Percentiles rank a stretch among this genome's conserved stretches.
These are phyloP conservation scores for Micromonas pusilla DNA, from an alignment of 139 green algal species.

Conservation along the genomic window DNA sequence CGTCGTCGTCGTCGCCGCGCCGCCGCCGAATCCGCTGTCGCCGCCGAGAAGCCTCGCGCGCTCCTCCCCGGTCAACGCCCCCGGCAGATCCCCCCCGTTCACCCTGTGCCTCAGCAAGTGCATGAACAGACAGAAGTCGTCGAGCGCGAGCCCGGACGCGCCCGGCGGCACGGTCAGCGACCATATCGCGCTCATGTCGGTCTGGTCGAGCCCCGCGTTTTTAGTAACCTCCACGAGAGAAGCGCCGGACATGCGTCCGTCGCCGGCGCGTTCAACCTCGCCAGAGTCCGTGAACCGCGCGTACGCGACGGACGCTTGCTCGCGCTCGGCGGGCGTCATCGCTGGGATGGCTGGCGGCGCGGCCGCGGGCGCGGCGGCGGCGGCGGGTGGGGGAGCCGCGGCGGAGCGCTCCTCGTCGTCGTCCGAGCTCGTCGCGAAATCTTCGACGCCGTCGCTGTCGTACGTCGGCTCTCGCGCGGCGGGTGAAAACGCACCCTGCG, in stretches of 20 bases:
- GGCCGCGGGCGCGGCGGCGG: too few species aligned
- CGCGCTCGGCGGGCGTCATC: too few species aligned
- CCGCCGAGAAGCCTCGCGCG: background rate
- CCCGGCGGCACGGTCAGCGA: background rate
- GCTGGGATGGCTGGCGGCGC: too few species aligned
- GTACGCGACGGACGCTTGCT: too few species aligned
- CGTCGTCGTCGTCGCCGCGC: background rate
- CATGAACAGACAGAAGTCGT: slow-evolving; percentile 6
- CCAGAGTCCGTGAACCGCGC: too few species aligned
- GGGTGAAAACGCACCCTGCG: too few species aligned
- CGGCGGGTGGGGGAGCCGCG: too few species aligned
- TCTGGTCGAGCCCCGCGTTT: background rate
- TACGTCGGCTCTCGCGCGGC: background rate
- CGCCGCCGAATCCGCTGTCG: background rate
- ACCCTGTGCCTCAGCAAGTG: slow-evolving; percentile 8
- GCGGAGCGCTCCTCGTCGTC: too few species aligned
- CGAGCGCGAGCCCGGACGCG: background rate
- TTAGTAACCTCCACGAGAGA: too few species aligned
- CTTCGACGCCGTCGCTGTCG: background rate
- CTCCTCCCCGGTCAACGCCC: background rate
- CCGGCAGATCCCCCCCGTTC: background rate
- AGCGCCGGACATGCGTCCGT: too few species aligned
- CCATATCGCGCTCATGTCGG: background rate
- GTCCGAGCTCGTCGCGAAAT: too few species aligned
- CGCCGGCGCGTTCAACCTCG: too few species aligned